Evolutionary conservation across 805 yeast species (phyloP), one percentile per base, ranked within the genome.

Genomic region (Metschnikowia picachoensis): DNA sequence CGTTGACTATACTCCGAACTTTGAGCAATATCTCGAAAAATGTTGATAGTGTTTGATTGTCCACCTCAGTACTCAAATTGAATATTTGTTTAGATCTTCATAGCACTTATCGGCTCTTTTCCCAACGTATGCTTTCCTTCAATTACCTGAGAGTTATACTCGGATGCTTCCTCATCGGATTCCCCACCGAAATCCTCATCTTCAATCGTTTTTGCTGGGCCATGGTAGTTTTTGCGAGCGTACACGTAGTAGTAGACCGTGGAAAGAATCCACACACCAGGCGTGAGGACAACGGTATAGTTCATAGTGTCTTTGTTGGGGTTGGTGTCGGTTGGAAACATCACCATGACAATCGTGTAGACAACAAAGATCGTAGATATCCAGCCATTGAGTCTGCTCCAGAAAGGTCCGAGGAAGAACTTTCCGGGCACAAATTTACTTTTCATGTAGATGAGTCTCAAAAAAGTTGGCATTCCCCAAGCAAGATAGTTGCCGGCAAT

Each of bases 221-320:
- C 89, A 30, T 71, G 59, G 68, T 78, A 83, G 58, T 70, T 66
- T 55, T 74, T 78, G 49, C 76, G 72, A 3, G 82, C 85, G 58
- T 75, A 74, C 4, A 68, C 60, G 46, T 60, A 71, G 64, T 78
- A 83, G 62, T 83, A 83, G 1, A 73, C 41, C 44, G 73, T 56
- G 0, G 85, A 71, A 15, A 80, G 64, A 4, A 78, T 47, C 85
- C 85, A 80, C 14, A 79, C 75, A 8, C 83, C 83, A 29, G 78
- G 76, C 25, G 80, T 82, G 47, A 84, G 80, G 2, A 79, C 86
- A 52, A 76, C 75, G 0, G 88, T 80, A 61, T 85, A 85, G 65
- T 85, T 85, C 92, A 85, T 84, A 15, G 78, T 65, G 0, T 64
- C 62, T 45, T 68, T 69, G 30, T 66, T 64, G 4, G 75, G 78